Percentiles rank a stretch among this genome's conserved stretches.
phyloP scores from a whole-genome alignment of 768 basidiomycete genomes.

The Candolleomyces efflorescens region DNA sequence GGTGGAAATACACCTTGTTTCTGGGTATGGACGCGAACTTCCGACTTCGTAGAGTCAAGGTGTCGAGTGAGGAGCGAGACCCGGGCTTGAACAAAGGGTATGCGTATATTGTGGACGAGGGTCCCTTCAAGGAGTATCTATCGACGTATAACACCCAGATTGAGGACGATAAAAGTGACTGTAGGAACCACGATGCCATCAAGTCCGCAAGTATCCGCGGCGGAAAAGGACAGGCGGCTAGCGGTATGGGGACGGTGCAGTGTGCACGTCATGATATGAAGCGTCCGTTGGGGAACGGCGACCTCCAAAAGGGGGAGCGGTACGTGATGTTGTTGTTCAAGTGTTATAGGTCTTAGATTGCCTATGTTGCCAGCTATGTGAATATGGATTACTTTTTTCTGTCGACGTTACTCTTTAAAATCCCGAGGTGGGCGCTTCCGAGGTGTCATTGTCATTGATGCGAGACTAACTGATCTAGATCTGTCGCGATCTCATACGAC shows the following conservation, averaged over 20 bases:
- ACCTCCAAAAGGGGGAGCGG: too few species aligned
- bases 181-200: too few species aligned
- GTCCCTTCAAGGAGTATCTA: constrained; percentile 14
- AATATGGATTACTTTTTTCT: constrained; percentile 26
- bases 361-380: constrained; percentile 15
- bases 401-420: constrained; percentile 7
- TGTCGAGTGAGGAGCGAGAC: constrained; percentile 20
- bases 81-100: constrained; percentile 22
- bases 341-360: too few species aligned
- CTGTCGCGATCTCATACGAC: constrained; percentile 25
- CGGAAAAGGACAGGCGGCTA: too few species aligned
- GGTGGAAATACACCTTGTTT: constrained; percentile 24
- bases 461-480: too few species aligned
- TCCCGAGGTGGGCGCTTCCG: neutral
- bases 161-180: neutral
- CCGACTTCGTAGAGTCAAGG: constrained; percentile 20
- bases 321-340: too few species aligned
- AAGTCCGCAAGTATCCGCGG: too few species aligned
- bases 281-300: too few species aligned
- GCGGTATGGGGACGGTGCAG: too few species aligned
- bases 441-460: too few species aligned
- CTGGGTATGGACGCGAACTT: constrained; percentile 30
- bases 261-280: too few species aligned
- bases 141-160: constrained; percentile 9
- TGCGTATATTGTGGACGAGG: constrained; percentile 23